phyloP scores from a whole-genome alignment of 176 grass and related monocot species.

The Oryza punctata region DNA sequence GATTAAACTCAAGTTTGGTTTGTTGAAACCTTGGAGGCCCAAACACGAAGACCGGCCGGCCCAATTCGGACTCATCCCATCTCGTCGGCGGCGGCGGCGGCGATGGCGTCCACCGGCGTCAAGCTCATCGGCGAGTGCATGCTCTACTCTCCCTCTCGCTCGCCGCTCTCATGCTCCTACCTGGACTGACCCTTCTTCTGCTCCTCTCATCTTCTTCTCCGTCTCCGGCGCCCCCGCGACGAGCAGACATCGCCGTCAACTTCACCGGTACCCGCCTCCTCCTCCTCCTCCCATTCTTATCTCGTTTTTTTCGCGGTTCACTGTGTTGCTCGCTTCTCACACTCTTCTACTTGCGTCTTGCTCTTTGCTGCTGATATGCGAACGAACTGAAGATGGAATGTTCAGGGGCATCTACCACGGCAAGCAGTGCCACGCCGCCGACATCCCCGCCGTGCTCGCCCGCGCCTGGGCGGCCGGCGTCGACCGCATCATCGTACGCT shows the following conservation, averaged over 20 bases:
- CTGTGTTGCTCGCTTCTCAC: not conserved
- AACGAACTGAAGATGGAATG: slow-evolving; percentile 72
- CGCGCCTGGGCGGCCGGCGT: slow-evolving; percentile 88
- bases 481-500: slow-evolving; percentile 76
- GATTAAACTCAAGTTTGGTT: too few relatives aligned
- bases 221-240: slow-evolving; percentile 25
- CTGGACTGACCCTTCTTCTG: slow-evolving; percentile 2
- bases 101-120: slow-evolving; percentile 59
- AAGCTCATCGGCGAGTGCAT: slow-evolving; percentile 76
- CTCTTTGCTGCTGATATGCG: not conserved
- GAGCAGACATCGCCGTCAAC: slow-evolving; percentile 88
- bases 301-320: not conserved
- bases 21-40: too few relatives aligned
- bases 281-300: not conserved
- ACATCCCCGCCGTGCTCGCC: slow-evolving; percentile 73
- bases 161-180: not conserved
- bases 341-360: not conserved
- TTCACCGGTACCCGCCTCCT: slow-evolving; percentile 56
- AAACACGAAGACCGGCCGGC: too few relatives aligned
- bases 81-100: slow-evolving; percentile 9
- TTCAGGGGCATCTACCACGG: slow-evolving; percentile 97
- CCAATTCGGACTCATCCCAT: too few relatives aligned
- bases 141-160: not conserved
- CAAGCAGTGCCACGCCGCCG: slow-evolving; percentile 75
- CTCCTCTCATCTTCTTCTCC: slow-evolving; percentile 27